Evolutionary conservation across 805 yeast species (phyloP).

Genomic region (Priceomyces medius): DNA sequence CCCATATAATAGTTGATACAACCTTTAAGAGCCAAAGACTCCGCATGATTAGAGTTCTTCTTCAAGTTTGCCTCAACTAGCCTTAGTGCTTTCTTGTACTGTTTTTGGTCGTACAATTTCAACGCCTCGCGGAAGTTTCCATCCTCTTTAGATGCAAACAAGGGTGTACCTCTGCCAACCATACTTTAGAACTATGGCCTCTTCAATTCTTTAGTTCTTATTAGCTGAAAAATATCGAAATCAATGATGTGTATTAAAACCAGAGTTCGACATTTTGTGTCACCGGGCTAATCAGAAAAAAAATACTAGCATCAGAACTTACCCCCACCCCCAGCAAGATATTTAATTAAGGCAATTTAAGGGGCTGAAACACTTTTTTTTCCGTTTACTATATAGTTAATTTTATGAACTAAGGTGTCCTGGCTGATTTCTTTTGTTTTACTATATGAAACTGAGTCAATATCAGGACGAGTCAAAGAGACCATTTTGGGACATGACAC

Average conservation of each 20-base stretch:
- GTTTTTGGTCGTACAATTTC: constrained; percentile 76
- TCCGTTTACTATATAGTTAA: too few species aligned
- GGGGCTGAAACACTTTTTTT: too few species aligned
- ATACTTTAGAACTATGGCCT: constrained; percentile 5
- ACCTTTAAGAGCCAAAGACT: constrained; percentile 83
- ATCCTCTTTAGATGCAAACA: constrained; percentile 61
- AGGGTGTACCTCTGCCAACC: constrained; percentile 28
- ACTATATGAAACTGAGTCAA: too few species aligned
- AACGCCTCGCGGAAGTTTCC: constrained; percentile 77
- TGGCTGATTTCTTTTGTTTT: too few species aligned
- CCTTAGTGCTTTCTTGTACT: constrained; percentile 83
- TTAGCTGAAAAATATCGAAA: background rate
- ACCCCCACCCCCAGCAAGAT: too few species aligned
- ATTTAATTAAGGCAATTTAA: too few species aligned
- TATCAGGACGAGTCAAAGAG: too few species aligned
- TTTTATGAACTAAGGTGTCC: too few species aligned
- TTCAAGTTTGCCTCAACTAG: constrained; percentile 72
- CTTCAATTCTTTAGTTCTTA: background rate
- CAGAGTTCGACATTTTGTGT: background rate
- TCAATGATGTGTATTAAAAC: background rate
- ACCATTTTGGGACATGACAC: too few species aligned
- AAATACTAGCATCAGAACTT: too few species aligned
- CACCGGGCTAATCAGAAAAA: background rate
- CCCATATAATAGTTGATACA: constrained; percentile 58
- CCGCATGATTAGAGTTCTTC: constrained; percentile 73